A percentile compares a stretch with the other conserved stretches of the same genome.
Evolutionary conservation across 108 stramenopile species (phyloP).

Genomic region (Skeletonema tropicum): DNA sequence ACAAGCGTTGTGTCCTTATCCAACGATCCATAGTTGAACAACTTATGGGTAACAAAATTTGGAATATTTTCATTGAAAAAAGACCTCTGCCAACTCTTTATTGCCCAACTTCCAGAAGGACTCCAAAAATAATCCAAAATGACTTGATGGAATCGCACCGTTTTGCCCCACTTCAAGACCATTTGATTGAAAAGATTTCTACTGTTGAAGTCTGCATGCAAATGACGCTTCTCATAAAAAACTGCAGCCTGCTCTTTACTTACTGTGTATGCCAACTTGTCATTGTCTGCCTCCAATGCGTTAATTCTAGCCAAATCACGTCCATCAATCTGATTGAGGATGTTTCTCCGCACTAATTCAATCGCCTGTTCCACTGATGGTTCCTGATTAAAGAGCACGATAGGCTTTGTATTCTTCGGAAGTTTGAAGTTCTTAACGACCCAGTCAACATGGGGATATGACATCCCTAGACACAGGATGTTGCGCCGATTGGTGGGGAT

Average conservation of each 20-base stretch:
- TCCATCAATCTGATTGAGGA: slow-evolving; percentile 78
- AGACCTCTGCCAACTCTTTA: slow-evolving; percentile 62
- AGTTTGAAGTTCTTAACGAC: slow-evolving; percentile 47
- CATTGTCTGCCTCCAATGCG: slow-evolving; percentile 64
- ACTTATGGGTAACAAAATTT: slow-evolving; percentile 46
- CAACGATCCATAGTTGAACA: slow-evolving; percentile 58
- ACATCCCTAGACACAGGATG: slow-evolving; percentile 76
- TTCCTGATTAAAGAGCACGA: slow-evolving; percentile 27
- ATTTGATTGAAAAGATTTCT: slow-evolving; percentile 49
- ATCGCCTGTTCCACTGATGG: slow-evolving; percentile 65
- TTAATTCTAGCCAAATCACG: slow-evolving; percentile 75
- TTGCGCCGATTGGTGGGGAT: slow-evolving; percentile 58
- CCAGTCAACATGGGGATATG: slow-evolving; percentile 63
- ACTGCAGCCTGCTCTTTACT: slow-evolving; percentile 68
- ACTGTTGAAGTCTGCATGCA: slow-evolving; percentile 71
- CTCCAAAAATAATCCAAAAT: slow-evolving; percentile 87
- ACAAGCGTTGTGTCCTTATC: slow-evolving; percentile 33
- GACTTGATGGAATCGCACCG: slow-evolving; percentile 63
- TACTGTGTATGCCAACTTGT: slow-evolving; percentile 71
- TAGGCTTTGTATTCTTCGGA: slow-evolving; percentile 20
- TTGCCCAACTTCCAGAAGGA: slow-evolving; percentile 63
- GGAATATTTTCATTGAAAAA: slow-evolving; percentile 75
- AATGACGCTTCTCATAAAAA: slow-evolving; percentile 59
- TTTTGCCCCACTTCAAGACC: slow-evolving; percentile 49
- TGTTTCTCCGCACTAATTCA: slow-evolving; percentile 61